These are phyloP conservation scores for Gossypium sturtianum DNA, from an alignment of 345 rosid genomes.

Conservation along the genomic window DNA sequence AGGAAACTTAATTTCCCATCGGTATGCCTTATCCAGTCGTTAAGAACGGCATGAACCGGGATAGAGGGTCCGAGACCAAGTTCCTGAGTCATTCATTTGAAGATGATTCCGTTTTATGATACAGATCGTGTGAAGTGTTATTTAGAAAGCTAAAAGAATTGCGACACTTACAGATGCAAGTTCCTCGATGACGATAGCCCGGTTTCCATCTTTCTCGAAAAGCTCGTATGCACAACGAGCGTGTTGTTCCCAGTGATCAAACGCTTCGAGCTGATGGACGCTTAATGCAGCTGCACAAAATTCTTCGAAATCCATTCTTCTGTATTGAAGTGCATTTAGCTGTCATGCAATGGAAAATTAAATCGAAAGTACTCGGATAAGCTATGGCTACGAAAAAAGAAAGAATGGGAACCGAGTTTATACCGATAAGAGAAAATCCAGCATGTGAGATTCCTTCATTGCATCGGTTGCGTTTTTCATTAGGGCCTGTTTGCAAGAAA, in stretches of 20 bases:
- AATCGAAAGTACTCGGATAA: slow-evolving; percentile 5
- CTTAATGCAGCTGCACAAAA: slow-evolving; percentile 92
- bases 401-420: slow-evolving; percentile 9
- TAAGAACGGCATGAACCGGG: slow-evolving; percentile 82
- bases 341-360: slow-evolving; percentile 30
- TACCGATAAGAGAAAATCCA: slow-evolving; percentile 72
- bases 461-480: slow-evolving; percentile 77
- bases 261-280: slow-evolving; percentile 89
- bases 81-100: slow-evolving; percentile 49
- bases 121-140: neutral
- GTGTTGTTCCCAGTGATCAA: slow-evolving; percentile 81
- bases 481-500: slow-evolving; percentile 51
- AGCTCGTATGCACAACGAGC: slow-evolving; percentile 81
- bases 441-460: slow-evolving; percentile 78
- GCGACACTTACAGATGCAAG: slow-evolving; percentile 67
- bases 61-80: slow-evolving; percentile 90
- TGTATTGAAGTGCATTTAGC: slow-evolving; percentile 79
- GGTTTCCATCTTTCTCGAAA: slow-evolving; percentile 87
- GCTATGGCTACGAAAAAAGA: slow-evolving; percentile 6
- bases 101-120: neutral
- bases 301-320: slow-evolving; percentile 92
- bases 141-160: neutral
- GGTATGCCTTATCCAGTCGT: slow-evolving; percentile 84
- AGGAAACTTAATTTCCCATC: slow-evolving; percentile 96
- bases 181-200: slow-evolving; percentile 82